Evolutionary conservation across 2,329 filamentous ascomycete species (phyloP).

Genomic region (Colletotrichum sp.): DNA sequence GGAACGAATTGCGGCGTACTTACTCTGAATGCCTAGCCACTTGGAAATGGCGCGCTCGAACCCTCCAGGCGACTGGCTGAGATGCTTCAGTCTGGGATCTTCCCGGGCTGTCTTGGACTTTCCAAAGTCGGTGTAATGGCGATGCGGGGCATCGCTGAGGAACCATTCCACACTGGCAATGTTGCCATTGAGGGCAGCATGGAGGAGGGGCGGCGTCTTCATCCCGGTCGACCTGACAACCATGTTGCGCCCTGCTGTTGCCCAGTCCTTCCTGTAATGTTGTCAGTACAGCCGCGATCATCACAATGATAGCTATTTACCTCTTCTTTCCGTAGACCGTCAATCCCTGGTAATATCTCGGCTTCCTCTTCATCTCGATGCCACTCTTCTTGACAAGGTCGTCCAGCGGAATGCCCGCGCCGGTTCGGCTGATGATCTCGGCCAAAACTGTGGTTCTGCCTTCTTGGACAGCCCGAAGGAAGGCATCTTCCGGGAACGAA

Average conservation of each 20-base stretch:
- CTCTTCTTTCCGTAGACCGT: slow-evolving; percentile 77
- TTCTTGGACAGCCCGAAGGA: slow-evolving; percentile 46
- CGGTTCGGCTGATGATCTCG: slow-evolving; percentile 68
- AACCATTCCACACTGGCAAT: slow-evolving; percentile 80
- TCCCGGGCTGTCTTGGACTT: slow-evolving; percentile 61
- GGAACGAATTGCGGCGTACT: slow-evolving; percentile 30
- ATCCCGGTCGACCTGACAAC: slow-evolving; percentile 42
- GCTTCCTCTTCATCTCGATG: slow-evolving; percentile 65
- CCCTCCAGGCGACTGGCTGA: slow-evolving; percentile 64
- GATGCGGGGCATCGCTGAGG: slow-evolving; percentile 70
- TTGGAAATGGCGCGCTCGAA: slow-evolving; percentile 66
- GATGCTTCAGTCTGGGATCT: slow-evolving; percentile 65
- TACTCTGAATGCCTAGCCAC: slow-evolving; percentile 67
- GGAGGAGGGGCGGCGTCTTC: slow-evolving; percentile 62
- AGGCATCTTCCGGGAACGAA: slow-evolving; percentile 43
- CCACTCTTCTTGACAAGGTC: slow-evolving; percentile 70
- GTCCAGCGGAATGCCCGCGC: slow-evolving; percentile 72
- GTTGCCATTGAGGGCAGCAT: slow-evolving; percentile 60
- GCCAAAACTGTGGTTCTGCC: slow-evolving; percentile 64
- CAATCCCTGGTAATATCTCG: slow-evolving; percentile 77
- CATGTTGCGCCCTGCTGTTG: slow-evolving; percentile 60
- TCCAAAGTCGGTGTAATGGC: slow-evolving; percentile 72
- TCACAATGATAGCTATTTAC: slow-evolving; percentile 27
- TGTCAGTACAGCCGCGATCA: slow-evolving; percentile 16
- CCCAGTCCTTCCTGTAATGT: slow-evolving; percentile 67